Conservation (phyloP, 1,139 yeast genomes). For the Suhomyces taliae region DNA sequence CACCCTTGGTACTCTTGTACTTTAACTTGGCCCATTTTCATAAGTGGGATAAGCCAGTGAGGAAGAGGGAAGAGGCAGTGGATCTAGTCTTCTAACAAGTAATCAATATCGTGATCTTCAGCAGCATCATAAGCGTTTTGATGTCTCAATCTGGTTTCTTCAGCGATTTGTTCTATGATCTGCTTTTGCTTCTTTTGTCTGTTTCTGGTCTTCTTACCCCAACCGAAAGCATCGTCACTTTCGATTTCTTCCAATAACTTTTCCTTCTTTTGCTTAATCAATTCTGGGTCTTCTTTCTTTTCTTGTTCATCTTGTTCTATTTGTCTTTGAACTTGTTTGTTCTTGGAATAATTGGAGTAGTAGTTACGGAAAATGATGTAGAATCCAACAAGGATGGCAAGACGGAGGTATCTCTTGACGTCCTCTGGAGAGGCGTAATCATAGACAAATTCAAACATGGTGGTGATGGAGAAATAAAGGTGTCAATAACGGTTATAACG, state of each 20-base stretch:
- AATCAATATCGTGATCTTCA: conserved; percentile 66
- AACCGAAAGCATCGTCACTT: conserved; percentile 60
- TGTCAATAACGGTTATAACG: not conserved
- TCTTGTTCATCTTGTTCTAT: conserved; percentile 48
- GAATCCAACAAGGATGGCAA: conserved; percentile 34
- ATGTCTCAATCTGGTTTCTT: conserved; percentile 42
- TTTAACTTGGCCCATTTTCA: too few species aligned
- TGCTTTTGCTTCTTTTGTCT: conserved; percentile 55
- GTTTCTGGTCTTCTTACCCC: conserved; percentile 75
- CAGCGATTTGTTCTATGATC: conserved; percentile 49
- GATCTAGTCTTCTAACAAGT: conserved; percentile 55
- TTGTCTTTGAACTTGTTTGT: conserved; percentile 53
- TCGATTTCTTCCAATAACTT: conserved; percentile 32
- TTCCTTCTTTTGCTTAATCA: conserved; percentile 31
- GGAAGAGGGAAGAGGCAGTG: too few species aligned
- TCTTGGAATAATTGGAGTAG: conserved; percentile 46
- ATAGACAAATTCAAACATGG: conserved; percentile 37
- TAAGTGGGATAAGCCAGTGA: too few species aligned
- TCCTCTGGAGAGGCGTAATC: conserved; percentile 37
- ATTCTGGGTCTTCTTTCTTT: conserved; percentile 35
- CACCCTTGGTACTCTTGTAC: too few species aligned
- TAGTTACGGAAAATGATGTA: conserved; percentile 39
- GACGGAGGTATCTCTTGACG: conserved; percentile 40
- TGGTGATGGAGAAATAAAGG: not conserved
- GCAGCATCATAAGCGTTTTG: conserved; percentile 54